Percentiles rank a stretch among this genome's conserved stretches.
phyloP scores from a whole-genome alignment of 31 red algal genomes.

The Asparagopsis taxiformis region DNA sequence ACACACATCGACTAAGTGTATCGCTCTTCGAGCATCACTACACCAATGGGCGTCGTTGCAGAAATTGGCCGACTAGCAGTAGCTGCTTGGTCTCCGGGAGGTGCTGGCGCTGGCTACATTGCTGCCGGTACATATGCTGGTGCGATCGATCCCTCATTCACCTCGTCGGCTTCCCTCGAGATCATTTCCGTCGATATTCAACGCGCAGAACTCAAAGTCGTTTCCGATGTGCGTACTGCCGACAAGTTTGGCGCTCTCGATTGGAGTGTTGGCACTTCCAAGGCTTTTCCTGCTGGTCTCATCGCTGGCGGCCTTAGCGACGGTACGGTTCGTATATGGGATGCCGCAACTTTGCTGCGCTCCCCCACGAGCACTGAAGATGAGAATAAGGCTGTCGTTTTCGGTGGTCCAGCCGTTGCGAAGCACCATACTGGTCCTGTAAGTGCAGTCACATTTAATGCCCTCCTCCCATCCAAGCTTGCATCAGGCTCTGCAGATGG shows the following conservation, averaged over 20 bases:
- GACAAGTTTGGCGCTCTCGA: conserved; percentile 63
- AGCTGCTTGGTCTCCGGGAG: conserved; percentile 78
- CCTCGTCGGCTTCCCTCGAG: conserved; percentile 50
- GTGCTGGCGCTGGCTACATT: conserved; percentile 58
- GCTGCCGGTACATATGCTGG: conserved; percentile 60
- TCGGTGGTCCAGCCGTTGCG: conserved; percentile 20
- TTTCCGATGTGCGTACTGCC: conserved; percentile 24
- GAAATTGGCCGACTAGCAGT: conserved; percentile 74
- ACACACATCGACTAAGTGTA: neutral
- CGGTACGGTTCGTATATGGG: conserved; percentile 93
- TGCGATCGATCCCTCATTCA: conserved; percentile 43
- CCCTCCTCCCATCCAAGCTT: conserved; percentile 55
- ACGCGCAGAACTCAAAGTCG: conserved; percentile 28
- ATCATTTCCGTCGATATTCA: conserved; percentile 66
- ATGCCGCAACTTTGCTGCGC: conserved; percentile 75
- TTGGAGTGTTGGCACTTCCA: conserved; percentile 60
- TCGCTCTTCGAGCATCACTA: neutral
- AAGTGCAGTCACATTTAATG: conserved; percentile 77
- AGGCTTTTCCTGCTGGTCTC: conserved; percentile 55
- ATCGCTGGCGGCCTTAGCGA: conserved; percentile 78
- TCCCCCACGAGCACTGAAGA: conserved; percentile 16
- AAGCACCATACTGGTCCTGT: conserved; percentile 70
- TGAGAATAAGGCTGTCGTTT: conserved; percentile 50
- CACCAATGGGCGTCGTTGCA: conserved; percentile 77
- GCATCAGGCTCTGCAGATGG: conserved; percentile 86